These are phyloP conservation scores for Mycena citricolor DNA, from an alignment of 1,284 basidiomycete genomes.

Conservation along the genomic window DNA sequence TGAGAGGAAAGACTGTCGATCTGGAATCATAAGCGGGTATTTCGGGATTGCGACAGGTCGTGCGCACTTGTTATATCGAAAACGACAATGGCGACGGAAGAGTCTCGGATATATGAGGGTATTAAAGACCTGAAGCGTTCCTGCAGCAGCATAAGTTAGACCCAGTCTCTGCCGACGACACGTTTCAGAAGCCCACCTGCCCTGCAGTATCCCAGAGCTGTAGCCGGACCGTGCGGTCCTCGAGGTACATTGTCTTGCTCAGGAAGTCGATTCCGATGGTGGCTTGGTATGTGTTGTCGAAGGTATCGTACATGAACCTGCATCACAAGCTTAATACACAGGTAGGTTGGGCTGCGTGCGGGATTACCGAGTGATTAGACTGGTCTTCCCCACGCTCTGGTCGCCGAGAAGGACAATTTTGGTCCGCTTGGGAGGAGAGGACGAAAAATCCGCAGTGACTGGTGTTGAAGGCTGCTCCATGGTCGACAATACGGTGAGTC, in stretches of 20 bases:
- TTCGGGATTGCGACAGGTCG: conserved; percentile 1
- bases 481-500: too few relatives aligned
- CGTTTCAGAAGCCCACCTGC: conserved; percentile 56
- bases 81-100: conserved; percentile 96
- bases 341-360: conserved; percentile 8
- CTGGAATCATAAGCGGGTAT: too few relatives aligned
- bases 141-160: conserved; percentile 40
- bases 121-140: conserved; percentile 98
- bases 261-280: conserved; percentile 99
- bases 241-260: conserved; percentile 99
- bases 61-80: conserved; percentile 97
- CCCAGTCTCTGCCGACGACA: neutral
- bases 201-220: conserved; percentile 99
- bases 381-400: conserved; percentile 95
- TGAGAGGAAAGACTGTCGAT: conserved; percentile 94
- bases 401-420: conserved; percentile 95
- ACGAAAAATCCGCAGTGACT: conserved; percentile 78
- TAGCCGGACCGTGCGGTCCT: conserved; percentile 95
- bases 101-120: conserved; percentile 98
- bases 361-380: conserved; percentile 88
- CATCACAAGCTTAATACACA: neutral
- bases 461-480: conserved; percentile 62
- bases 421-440: conserved; percentile 88
- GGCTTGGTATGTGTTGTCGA: conserved; percentile 99
- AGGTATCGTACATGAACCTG: conserved; percentile 99